Conservation (phyloP, 176 grass and related monocot species). For the Pontederia paniculata region DNA sequence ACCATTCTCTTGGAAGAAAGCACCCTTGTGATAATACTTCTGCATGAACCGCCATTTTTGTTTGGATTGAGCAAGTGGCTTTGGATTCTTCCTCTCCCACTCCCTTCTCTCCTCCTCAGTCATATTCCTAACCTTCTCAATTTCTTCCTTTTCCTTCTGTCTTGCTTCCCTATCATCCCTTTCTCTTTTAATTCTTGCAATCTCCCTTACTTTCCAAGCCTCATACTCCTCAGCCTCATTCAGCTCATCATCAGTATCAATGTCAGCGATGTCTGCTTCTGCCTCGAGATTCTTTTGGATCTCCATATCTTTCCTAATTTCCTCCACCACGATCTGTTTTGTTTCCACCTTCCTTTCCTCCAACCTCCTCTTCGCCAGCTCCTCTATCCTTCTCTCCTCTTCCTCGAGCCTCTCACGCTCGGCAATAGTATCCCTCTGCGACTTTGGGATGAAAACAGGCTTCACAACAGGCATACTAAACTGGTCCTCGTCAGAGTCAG, state of each 20-base stretch:
- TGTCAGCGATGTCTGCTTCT: slow-evolving; percentile 56
- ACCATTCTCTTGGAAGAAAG: slow-evolving; percentile 65
- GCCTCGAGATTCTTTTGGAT: slow-evolving; percentile 67
- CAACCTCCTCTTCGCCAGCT: slow-evolving; percentile 62
- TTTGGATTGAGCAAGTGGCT: slow-evolving; percentile 24
- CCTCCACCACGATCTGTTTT: slow-evolving; percentile 76
- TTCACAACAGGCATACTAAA: slow-evolving; percentile 78
- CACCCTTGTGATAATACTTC: slow-evolving; percentile 95
- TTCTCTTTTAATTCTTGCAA: slow-evolving; percentile 95
- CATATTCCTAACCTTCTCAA: slow-evolving; percentile 94
- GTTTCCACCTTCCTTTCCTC: slow-evolving; percentile 72
- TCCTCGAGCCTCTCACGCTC: slow-evolving; percentile 82
- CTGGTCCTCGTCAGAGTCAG: slow-evolving; percentile 83
- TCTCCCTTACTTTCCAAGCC: slow-evolving; percentile 81
- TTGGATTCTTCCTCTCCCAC: slow-evolving; percentile 73
- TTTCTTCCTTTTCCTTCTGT: slow-evolving; percentile 98
- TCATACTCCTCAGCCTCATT: slow-evolving; percentile 98
- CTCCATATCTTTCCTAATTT: slow-evolving; percentile 69
- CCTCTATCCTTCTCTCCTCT: slow-evolving; percentile 77
- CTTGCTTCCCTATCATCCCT: slow-evolving; percentile 83
- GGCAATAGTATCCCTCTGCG: slow-evolving; percentile 80
- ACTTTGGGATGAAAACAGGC: slow-evolving; percentile 82
- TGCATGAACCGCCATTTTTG: slow-evolving; percentile 98
- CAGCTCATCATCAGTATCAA: slow-evolving; percentile 82
- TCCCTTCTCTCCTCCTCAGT: slow-evolving; percentile 82